Evolutionary conservation across 495 filamentous ascomycete genomes (phyloP), one percentile per base, ranked within the genome.

Genomic region (Penicillium waksmanii): DNA sequence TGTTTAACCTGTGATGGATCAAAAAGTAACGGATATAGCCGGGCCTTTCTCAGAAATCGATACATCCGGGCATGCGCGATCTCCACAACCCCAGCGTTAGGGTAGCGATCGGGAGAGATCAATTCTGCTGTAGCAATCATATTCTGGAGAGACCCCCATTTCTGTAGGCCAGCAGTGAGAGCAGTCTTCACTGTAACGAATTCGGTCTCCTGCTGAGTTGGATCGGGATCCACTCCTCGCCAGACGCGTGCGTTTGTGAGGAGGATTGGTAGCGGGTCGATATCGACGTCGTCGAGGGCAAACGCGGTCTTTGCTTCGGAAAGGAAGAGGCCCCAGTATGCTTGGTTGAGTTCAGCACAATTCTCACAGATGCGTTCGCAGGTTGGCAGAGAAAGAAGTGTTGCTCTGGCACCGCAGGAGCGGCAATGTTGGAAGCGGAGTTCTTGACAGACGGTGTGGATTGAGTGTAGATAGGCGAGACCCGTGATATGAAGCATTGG

Each of bases 361-460:
- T 49, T 54, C 17, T 35, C 31, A n/a, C 57, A 60, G 5, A 60
- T 31, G 0, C 57, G 57, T 40, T 60, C 51, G 19, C 57, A 54
- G 43, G 57, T 60, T 19, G 51, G 27, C 6, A 60, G 31, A 12
- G 12, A 60, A 19, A 60, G 42, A 17, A 46, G 46, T 9, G 51
- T 21, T 15, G 31, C 51, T 10, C 12, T 18, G 13, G 2, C 5
- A 15, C 34, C 43, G 43, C 57, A 60, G 15, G 51, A 36, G 9
- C 57, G 43, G 23, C 57, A 60, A 8, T 50, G 19, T 6, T 38
- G 43, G 27, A n/a, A 51, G 3, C 47, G 43, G 31, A 60, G 43
- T 35, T 60, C 57, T 13, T 7, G 11, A 19, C 10, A 35, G 15
- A 60, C n/a, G 12, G 23, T 40, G 43, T 12, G 15, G 13, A 60